Conservation (phyloP, 352 stramenopile species). For the Pythium volutum region DNA sequence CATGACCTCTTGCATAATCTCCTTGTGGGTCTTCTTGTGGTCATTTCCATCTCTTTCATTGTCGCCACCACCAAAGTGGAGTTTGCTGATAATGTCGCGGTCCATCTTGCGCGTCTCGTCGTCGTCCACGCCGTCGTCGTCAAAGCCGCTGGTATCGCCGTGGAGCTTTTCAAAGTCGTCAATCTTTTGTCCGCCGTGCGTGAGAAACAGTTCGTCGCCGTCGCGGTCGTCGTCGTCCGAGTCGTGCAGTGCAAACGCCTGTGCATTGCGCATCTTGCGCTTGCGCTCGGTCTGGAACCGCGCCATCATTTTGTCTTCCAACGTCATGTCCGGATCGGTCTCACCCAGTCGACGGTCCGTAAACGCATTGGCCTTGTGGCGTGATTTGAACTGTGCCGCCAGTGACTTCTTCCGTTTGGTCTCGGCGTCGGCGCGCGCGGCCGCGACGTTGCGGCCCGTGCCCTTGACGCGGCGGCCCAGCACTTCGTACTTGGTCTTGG, state of each 20-base stretch:
- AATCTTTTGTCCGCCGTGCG: slow-evolving; percentile 70
- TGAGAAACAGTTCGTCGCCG: slow-evolving; percentile 69
- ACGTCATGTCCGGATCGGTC: slow-evolving; percentile 75
- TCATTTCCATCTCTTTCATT: slow-evolving; percentile 20
- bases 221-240: slow-evolving; percentile 71
- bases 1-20: slow-evolving; percentile 92
- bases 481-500: slow-evolving; percentile 88
- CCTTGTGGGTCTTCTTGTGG: slow-evolving; percentile 81
- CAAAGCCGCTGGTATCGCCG: slow-evolving; percentile 30
- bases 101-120: slow-evolving; percentile 66
- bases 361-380: slow-evolving; percentile 90
- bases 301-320: slow-evolving; percentile 93
- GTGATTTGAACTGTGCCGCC: slow-evolving; percentile 70
- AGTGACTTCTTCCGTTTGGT: slow-evolving; percentile 85
- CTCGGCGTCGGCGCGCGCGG: slow-evolving; percentile 78
- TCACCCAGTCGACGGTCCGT: slow-evolving; percentile 84
- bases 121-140: slow-evolving; percentile 66
- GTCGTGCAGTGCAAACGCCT: slow-evolving; percentile 73
- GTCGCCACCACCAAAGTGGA: slow-evolving; percentile 80
- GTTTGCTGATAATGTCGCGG: slow-evolving; percentile 75
- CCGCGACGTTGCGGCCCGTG: slow-evolving; percentile 84
- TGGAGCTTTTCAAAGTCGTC: slow-evolving; percentile 76
- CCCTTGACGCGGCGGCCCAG: slow-evolving; percentile 88
- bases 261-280: slow-evolving; percentile 76
- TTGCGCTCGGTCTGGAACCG: slow-evolving; percentile 89